Conservation (phyloP, 2,329 filamentous ascomycete genomes). For the Paecilomyces niveus region DNA sequence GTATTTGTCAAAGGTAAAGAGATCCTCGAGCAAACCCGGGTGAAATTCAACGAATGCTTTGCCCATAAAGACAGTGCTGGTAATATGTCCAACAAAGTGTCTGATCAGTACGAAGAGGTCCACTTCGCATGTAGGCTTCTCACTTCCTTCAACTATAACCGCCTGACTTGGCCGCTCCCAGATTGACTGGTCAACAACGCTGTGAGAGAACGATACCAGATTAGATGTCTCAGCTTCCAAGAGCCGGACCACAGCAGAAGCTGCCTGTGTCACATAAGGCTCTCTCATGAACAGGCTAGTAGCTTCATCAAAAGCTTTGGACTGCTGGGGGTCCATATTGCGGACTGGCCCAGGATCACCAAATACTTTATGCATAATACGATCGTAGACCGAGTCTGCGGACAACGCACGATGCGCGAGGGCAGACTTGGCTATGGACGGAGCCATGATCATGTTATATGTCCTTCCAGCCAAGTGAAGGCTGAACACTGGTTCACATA, state of each 20-base stretch:
- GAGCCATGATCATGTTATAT: conserved; percentile 45
- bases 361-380: conserved; percentile 36
- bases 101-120: conserved; percentile 47
- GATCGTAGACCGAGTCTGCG: conserved; percentile 22
- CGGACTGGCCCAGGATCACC: conserved; percentile 33
- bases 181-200: conserved; percentile 53
- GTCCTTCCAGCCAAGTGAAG: conserved; percentile 44
- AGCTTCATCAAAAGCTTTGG: conserved; percentile 33
- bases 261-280: conserved; percentile 37
- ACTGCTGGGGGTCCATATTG: conserved; percentile 23
- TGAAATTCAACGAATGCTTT: conserved; percentile 45
- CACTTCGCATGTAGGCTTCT: conserved; percentile 39
- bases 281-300: conserved; percentile 40
- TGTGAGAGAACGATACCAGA: conserved; percentile 53
- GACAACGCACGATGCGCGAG: conserved; percentile 24
- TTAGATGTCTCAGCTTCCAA: conserved; percentile 44
- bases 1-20: conserved; percentile 49
- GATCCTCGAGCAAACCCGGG: conserved; percentile 46
- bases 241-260: conserved; percentile 29
- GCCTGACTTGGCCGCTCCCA: conserved; percentile 54
- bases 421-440: conserved; percentile 38
- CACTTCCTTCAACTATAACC: conserved; percentile 33
- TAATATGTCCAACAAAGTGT: conserved; percentile 49
- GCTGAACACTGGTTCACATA: conserved; percentile 38
- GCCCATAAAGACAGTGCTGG: conserved; percentile 46